Evolutionary conservation across 257 asterid genomes (phyloP).

Genomic region (Gentiana dahurica): DNA sequence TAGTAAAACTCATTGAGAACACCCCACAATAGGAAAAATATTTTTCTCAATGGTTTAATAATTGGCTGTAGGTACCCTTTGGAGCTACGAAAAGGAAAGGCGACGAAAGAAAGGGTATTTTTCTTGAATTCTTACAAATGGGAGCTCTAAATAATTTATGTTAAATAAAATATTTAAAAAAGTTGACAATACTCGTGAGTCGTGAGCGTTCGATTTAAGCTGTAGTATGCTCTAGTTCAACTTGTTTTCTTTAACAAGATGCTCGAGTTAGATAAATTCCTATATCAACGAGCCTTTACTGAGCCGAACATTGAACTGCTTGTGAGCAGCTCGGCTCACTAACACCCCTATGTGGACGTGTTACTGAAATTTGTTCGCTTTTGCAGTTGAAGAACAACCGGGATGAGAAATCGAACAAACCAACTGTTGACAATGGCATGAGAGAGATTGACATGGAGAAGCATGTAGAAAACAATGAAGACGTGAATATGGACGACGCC

Average conservation of each 20-base stretch:
- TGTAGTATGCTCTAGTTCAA: too few relatives aligned
- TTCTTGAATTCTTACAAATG: background rate
- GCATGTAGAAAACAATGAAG: conserved; percentile 29
- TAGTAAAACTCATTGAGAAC: too few relatives aligned
- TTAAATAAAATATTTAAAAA: too few relatives aligned
- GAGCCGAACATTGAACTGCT: too few relatives aligned
- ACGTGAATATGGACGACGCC: conserved; percentile 46
- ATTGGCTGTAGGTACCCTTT: conserved; percentile 62
- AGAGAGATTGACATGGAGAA: conserved; percentile 25
- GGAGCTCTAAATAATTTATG: background rate
- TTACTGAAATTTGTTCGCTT: conserved; percentile 2
- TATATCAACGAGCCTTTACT: too few relatives aligned
- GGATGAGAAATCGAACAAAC: conserved; percentile 25
- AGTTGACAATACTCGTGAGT: too few relatives aligned
- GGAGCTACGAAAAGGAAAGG: conserved; percentile 92
- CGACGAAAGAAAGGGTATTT: conserved; percentile 70
- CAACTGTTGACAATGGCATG: conserved; percentile 28
- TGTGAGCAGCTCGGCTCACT: too few relatives aligned
- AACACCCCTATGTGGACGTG: background rate
- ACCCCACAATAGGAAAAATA: too few relatives aligned
- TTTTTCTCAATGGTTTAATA: too few relatives aligned
- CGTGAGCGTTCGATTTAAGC: too few relatives aligned
- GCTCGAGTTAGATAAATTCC: too few relatives aligned
- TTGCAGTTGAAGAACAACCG: conserved; percentile 56
- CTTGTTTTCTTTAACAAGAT: too few relatives aligned